Evolutionary conservation across 148 eudicot genomes (phyloP).

Genomic region (Camellia granthamiana): DNA sequence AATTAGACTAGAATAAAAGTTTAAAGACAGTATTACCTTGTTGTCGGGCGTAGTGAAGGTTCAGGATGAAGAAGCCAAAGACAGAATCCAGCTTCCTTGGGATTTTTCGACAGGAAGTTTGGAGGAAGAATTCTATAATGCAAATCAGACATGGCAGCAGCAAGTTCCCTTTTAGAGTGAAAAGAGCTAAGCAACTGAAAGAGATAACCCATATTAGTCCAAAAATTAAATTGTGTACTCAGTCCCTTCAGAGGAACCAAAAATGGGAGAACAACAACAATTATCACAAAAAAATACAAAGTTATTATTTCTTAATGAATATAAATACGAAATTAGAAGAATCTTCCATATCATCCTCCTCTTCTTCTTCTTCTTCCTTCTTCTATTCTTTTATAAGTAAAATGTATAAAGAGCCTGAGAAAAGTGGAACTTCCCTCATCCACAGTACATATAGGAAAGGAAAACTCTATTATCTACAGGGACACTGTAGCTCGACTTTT

Average conservation of each 20-base stretch:
- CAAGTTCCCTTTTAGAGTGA: slow-evolving; percentile 61
- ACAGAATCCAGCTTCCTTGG: slow-evolving; percentile 94
- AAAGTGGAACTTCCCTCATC: too few relatives aligned
- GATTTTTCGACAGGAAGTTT: slow-evolving; percentile 75
- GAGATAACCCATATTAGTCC: slow-evolving; percentile 24
- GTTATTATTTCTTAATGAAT: not conserved
- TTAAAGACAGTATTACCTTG: slow-evolving; percentile 47
- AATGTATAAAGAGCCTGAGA: too few relatives aligned
- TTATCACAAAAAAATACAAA: not conserved
- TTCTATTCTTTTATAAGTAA: too few relatives aligned
- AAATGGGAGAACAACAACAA: not conserved
- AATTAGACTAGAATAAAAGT: not conserved
- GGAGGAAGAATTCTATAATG: slow-evolving; percentile 91
- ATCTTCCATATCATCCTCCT: not conserved
- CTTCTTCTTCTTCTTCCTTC: too few relatives aligned
- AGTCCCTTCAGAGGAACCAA: not conserved
- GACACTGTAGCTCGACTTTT: too few relatives aligned
- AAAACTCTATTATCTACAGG: too few relatives aligned
- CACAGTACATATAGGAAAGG: too few relatives aligned
- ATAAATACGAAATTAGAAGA: not conserved
- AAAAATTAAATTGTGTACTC: not conserved
- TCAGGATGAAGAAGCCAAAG: slow-evolving; percentile 96
- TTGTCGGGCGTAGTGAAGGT: slow-evolving; percentile 73
- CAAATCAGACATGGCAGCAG: slow-evolving; percentile 83
- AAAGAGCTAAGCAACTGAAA: slow-evolving; percentile 79